phyloP scores from a whole-genome alignment of 331 rosid genomes.

The Pyracantha coccinea region DNA sequence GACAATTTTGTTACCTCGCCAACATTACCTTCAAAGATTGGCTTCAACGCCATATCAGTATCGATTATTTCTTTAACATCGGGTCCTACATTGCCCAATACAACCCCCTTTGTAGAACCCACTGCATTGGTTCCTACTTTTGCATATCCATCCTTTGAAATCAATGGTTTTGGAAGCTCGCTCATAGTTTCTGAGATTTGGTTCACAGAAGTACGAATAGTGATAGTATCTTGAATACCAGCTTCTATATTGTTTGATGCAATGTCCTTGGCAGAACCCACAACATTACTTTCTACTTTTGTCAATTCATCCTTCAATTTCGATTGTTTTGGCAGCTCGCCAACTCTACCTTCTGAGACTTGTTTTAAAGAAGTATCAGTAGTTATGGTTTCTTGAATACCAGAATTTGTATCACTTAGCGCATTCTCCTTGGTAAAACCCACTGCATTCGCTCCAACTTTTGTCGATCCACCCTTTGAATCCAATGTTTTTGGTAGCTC shows the following conservation, averaged over 20 bases:
- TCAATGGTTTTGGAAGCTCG: neutral
- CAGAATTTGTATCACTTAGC: neutral
- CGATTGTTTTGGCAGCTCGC: neutral
- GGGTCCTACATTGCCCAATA: neutral
- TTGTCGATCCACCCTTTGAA: neutral
- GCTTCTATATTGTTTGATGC: neutral
- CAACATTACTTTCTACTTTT: neutral
- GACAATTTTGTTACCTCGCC: slow-evolving; percentile 2
- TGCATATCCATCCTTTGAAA: neutral
- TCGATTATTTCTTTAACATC: slow-evolving; percentile 28
- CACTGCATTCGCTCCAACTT: neutral
- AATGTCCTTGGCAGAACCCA: neutral
- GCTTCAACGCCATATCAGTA: slow-evolving; percentile 14
- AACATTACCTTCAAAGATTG: slow-evolving; percentile 13
- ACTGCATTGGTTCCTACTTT: slow-evolving; percentile 6
- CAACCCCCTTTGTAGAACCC: neutral
- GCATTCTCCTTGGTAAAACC: neutral
- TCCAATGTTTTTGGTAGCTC: neutral
- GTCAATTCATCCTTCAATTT: neutral
- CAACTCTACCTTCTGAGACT: neutral
- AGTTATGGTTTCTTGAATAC: neutral
- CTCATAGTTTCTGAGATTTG: neutral
- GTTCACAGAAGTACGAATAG: neutral
- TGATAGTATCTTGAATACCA: slow-evolving; percentile 32
- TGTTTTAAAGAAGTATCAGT: neutral